phyloP scores from a whole-genome alignment of 2,329 filamentous ascomycete species.

The Sporothrix mexicana region DNA sequence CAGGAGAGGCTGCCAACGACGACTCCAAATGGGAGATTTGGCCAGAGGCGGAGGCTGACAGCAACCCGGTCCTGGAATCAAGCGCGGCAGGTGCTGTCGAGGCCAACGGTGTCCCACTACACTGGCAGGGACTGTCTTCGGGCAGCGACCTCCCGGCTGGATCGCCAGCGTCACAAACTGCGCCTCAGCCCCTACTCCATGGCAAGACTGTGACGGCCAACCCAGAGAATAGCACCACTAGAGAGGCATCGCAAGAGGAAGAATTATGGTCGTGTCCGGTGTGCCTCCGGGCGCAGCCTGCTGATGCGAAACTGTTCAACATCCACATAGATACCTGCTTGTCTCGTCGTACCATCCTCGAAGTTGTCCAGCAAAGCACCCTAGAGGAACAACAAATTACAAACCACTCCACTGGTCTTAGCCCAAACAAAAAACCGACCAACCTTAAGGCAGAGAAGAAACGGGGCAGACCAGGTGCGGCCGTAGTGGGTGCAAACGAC shows the following conservation, averaged over 20 bases:
- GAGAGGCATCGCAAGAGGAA: conserved; percentile 46
- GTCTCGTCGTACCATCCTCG: conserved; percentile 82
- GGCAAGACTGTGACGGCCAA: conserved; percentile 61
- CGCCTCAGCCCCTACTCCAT: conserved; percentile 46
- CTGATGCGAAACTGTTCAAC: conserved; percentile 81
- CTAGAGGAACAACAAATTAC: conserved; percentile 37
- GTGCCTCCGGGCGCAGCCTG: conserved; percentile 74
- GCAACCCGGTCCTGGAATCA: conserved; percentile 26
- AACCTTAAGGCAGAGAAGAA: conserved; percentile 47
- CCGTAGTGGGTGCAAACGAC: conserved; percentile 43
- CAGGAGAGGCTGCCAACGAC: conserved; percentile 40
- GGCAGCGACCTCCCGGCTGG: background rate
- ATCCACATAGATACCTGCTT: conserved; percentile 92
- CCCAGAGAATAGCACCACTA: conserved; percentile 41
- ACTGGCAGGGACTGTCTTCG: background rate
- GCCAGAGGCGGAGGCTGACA: conserved; percentile 66
- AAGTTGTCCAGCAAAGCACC: conserved; percentile 69
- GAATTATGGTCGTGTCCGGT: conserved; percentile 86
- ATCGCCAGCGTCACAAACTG: conserved; percentile 30
- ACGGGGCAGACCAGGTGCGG: conserved; percentile 43
- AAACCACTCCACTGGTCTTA: conserved; percentile 39
- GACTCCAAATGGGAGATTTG: conserved; percentile 68
- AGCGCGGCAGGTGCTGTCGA: background rate
- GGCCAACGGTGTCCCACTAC: background rate
- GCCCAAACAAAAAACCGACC: conserved; percentile 48